Evolutionary conservation across 225 moss, liverwort and hornwort species (phyloP).

Genomic region (Sphagnum tenellum): DNA sequence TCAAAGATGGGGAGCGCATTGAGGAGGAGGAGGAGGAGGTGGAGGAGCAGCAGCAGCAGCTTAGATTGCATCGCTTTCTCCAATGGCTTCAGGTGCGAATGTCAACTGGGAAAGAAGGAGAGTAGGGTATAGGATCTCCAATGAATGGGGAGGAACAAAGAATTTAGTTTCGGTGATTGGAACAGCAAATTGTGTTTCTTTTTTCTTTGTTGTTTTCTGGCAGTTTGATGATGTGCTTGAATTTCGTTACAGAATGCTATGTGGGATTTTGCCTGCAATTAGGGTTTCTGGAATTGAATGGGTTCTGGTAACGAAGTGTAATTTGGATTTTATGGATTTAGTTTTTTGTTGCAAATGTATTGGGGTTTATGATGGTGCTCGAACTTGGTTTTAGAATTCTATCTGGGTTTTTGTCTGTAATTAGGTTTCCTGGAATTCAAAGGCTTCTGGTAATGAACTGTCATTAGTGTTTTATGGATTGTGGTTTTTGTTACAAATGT

Average conservation of each 20-base stretch:
- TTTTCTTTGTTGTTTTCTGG: background rate
- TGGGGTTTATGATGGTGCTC: no score
- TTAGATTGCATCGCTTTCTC: slow-evolving; percentile 38
- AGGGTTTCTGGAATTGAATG: no score
- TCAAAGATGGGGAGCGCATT: no score
- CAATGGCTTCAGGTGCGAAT: slow-evolving; percentile 50
- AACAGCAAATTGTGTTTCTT: background rate
- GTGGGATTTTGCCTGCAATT: no score
- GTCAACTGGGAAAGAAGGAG: background rate
- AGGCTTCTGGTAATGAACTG: background rate
- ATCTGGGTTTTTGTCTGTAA: no score
- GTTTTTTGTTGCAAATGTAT: background rate
- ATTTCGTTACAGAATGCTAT: no score
- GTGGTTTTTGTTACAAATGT: background rate
- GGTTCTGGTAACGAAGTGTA: background rate
- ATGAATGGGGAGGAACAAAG: background rate
- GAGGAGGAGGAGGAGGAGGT: background rate
- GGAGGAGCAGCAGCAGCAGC: slow-evolving; percentile 1
- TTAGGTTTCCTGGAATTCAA: no score
- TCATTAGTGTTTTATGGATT: background rate
- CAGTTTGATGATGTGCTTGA: background rate
- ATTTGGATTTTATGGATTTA: background rate
- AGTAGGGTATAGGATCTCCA: background rate
- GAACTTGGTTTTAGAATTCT: no score
- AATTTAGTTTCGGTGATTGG: background rate